Evolutionary conservation across 768 basidiomycete genomes (phyloP).

Genomic region (Candolleomyces eurysporus): DNA sequence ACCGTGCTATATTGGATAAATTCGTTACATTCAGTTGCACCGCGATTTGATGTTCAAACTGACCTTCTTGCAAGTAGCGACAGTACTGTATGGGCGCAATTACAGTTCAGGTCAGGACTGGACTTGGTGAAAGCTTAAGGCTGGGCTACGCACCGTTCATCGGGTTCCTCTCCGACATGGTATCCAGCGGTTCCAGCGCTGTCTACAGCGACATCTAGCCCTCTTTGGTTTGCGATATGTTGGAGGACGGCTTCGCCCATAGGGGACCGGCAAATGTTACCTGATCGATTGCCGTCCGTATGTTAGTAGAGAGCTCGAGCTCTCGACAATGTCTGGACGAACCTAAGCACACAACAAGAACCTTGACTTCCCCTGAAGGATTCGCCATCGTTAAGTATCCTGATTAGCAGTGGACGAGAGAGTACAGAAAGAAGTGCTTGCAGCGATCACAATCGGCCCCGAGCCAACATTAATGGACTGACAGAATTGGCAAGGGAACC

Average conservation of each 20-base stretch:
- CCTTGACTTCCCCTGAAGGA: slow-evolving; percentile 38
- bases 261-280: slow-evolving; percentile 87
- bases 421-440: background rate
- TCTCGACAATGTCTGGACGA: slow-evolving; percentile 10
- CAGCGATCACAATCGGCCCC: too few species aligned
- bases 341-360: slow-evolving; percentile 74
- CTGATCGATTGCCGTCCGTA: slow-evolving; percentile 24
- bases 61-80: slow-evolving; percentile 71
- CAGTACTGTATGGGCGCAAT: too few species aligned
- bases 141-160: slow-evolving; percentile 69
- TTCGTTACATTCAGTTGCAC: too few species aligned
- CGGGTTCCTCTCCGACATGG: slow-evolving; percentile 82
- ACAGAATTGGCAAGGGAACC: slow-evolving; percentile 5
- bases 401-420: background rate
- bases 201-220: slow-evolving; percentile 68
- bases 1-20: slow-evolving; percentile 63
- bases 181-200: slow-evolving; percentile 86
- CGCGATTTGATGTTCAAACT: background rate
- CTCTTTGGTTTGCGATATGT: slow-evolving; percentile 64
- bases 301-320: background rate
- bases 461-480: background rate
- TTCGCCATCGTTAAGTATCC: slow-evolving; percentile 13
- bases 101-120: too few species aligned
- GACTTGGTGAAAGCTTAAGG: too few species aligned
- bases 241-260: slow-evolving; percentile 89